Evolutionary conservation across 2,329 filamentous ascomycete genomes (phyloP).

Genomic region (Trichoderma sp.): DNA sequence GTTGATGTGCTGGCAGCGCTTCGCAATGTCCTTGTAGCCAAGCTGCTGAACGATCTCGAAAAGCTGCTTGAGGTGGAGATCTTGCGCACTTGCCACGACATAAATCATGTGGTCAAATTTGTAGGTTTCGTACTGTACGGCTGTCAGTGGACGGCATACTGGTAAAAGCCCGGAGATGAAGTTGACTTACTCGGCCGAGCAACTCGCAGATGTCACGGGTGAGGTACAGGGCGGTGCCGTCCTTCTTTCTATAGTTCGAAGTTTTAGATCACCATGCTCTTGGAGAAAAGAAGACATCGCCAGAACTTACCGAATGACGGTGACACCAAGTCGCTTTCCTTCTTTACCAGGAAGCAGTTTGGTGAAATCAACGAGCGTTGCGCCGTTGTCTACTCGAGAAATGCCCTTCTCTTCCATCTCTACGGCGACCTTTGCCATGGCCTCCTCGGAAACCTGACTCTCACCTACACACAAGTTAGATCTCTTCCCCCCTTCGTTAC

Average conservation of each 20-base stretch:
- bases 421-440: constrained; percentile 63
- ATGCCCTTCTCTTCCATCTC: constrained; percentile 63
- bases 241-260: constrained; percentile 51
- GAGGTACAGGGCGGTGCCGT: constrained; percentile 74
- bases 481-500: neutral
- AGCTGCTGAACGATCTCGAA: constrained; percentile 75
- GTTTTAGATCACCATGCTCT: neutral
- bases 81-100: constrained; percentile 70
- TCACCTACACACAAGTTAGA: constrained; percentile 57
- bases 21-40: constrained; percentile 63
- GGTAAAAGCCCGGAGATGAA: neutral
- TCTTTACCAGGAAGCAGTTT: constrained; percentile 65
- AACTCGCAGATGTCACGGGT: constrained; percentile 77
- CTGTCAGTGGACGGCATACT: neutral
- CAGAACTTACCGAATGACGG: constrained; percentile 55
- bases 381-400: constrained; percentile 68
- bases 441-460: constrained; percentile 65
- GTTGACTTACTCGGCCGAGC: constrained; percentile 50
- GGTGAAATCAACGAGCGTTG: constrained; percentile 69
- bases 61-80: constrained; percentile 69
- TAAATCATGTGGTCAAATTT: constrained; percentile 79
- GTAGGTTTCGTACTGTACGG: constrained; percentile 49
- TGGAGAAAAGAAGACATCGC: neutral
- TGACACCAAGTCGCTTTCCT: constrained; percentile 67
- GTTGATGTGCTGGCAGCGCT: constrained; percentile 69